These are phyloP conservation scores for Saturnispora saitoi DNA, from an alignment of 805 yeast species.

Conservation along the genomic window DNA sequence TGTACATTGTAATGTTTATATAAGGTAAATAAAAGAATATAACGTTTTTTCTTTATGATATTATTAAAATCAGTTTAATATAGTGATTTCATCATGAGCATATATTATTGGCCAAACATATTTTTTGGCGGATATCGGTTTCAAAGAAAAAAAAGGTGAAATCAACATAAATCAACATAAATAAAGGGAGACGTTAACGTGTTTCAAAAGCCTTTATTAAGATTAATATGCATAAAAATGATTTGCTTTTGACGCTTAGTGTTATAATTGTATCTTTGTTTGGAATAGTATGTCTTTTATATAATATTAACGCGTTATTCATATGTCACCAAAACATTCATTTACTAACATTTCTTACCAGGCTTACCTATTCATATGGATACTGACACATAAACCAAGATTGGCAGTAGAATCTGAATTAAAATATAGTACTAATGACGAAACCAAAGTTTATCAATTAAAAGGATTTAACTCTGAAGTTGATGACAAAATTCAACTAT, in stretches of 20 bases:
- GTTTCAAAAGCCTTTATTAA: background rate
- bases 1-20: no score
- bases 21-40: no score
- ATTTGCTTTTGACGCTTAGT: background rate
- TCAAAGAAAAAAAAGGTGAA: background rate
- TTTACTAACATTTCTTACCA: constrained; percentile 29
- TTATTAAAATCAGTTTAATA: background rate
- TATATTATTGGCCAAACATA: background rate
- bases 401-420: constrained; percentile 44
- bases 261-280: background rate
- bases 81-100: background rate
- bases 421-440: constrained; percentile 41
- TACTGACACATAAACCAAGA: constrained; percentile 60
- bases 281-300: background rate
- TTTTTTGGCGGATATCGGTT: background rate
- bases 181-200: no score
- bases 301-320: background rate
- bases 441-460: constrained; percentile 22
- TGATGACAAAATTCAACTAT: constrained; percentile 29
- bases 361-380: constrained; percentile 23
- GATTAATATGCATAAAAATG: background rate
- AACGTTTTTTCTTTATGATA: background rate
- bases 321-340: no score
- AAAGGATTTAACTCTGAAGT: constrained; percentile 29
- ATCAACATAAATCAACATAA: background rate